Percentiles rank a stretch among this genome's conserved stretches.
Evolutionary conservation across 495 filamentous ascomycete species (phyloP).

Genomic region (Sporormia fimetaria): DNA sequence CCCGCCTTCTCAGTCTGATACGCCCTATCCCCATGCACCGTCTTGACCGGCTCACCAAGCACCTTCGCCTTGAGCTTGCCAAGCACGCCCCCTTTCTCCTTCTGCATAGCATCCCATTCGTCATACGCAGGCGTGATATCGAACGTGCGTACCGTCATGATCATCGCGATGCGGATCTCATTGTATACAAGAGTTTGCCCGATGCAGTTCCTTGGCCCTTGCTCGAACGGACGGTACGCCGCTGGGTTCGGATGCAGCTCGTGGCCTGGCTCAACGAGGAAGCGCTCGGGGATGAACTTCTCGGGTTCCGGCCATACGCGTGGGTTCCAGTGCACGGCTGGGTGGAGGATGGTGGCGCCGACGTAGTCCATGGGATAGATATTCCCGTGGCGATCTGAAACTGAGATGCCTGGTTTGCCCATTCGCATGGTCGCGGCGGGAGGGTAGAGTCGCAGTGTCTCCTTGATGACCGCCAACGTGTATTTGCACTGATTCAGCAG

Average conservation of each 20-base stretch:
- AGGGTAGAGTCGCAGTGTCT: conserved; percentile 14
- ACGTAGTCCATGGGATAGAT: conserved; percentile 28
- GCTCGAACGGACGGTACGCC: conserved; percentile 19
- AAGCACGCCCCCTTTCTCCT: background rate
- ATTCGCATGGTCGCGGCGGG: conserved; percentile 11
- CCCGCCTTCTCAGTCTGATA: conserved; percentile 20
- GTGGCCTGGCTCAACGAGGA: conserved; percentile 5
- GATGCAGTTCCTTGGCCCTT: conserved; percentile 43
- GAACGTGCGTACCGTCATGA: conserved; percentile 38
- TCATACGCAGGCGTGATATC: conserved; percentile 32
- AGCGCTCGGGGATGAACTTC: conserved; percentile 19
- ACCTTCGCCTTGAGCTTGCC: background rate
- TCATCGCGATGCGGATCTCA: conserved; percentile 33
- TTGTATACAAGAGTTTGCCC: conserved; percentile 36
- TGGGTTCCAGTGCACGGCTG: conserved; percentile 14
- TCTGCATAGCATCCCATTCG: conserved; percentile 10
- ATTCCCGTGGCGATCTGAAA: conserved; percentile 20
- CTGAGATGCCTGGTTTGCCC: conserved; percentile 8
- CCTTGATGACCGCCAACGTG: conserved; percentile 19
- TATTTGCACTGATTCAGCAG: conserved; percentile 15
- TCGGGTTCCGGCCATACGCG: conserved; percentile 1
- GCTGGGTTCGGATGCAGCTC: conserved; percentile 7
- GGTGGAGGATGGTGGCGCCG: conserved; percentile 17
- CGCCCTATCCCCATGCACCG: conserved; percentile 12
- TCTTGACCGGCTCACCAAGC: background rate